Evolutionary conservation across 345 rosid genomes (phyloP), one percentile per base, ranked within the genome.

Genomic region (Anacardium occidentale): DNA sequence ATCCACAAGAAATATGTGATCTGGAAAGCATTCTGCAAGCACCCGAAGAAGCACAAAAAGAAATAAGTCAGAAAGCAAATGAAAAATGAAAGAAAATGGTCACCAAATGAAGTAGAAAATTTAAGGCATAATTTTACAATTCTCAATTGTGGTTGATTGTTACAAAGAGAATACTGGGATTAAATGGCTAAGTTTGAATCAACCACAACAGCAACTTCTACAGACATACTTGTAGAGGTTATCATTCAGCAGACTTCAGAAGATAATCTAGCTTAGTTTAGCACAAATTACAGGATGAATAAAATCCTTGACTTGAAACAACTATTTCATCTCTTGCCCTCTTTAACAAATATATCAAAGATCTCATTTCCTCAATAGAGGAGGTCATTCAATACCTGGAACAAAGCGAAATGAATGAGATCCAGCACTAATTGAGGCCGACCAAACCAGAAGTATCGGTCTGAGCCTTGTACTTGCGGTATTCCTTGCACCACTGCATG

Each of bases 401-500:
- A 95, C 73, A 95, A 79, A 13, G 98, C 89, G 73, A 95, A 92
- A 82, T 95, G 99, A 22, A 95, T 85, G 62, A 95, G 92, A 67
- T 91, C 84, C 42, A 95, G 97, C 74, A 95, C 77, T 52, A 91
- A 69, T 18, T 89, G 89, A 7, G 98, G 98, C 45, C 82, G 82
- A 61, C 87, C 75, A 25, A 94, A 90, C 99, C 99, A 95, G 76
- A 95, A 92, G 64, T 95, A 91, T 66, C 79, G 84, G 77, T 95
- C 94, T 15, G 97, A 92, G 77, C 85, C 98, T 81, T 91, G 90
- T 68, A 95, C 99, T 64, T 91, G 98, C 7, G 98, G 99, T 66
- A 95, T 89, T 58, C 99, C 99, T 80, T 95, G 99, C 22, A 95
- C 97, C 34, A 95, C 97, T 0, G 98, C 93, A 48, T 95, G 99